These are phyloP conservation scores for Tulasnella calospora DNA, from an alignment of 768 basidiomycete genomes.

Conservation along the genomic window DNA sequence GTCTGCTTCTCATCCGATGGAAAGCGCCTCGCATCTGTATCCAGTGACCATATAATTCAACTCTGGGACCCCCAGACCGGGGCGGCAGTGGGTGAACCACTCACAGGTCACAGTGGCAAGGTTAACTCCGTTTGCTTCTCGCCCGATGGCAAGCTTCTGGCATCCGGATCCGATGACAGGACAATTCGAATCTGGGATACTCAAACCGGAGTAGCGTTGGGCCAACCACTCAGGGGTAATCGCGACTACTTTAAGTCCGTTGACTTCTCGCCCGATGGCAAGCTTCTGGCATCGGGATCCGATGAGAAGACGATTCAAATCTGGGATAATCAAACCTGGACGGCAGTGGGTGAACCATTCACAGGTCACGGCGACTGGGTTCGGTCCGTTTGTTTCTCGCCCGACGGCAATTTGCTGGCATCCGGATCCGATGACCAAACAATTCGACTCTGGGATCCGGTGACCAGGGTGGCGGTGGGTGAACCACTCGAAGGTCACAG, in stretches of 20 bases:
- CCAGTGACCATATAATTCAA: conserved; percentile 23
- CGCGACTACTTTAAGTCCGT: conserved; percentile 38
- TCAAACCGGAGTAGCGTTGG: not conserved
- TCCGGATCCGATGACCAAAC: conserved; percentile 27
- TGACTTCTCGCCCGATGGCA: conserved; percentile 43
- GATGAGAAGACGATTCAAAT: conserved; percentile 42
- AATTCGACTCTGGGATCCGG: conserved; percentile 33
- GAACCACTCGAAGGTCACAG: not conserved
- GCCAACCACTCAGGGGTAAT: not conserved
- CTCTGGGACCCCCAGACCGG: conserved; percentile 36
- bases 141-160: conserved; percentile 11
- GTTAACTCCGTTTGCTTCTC: not conserved
- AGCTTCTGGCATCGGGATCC: conserved; percentile 42
- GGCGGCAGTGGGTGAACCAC: not conserved
- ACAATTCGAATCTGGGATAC: conserved; percentile 24
- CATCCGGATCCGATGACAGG: conserved; percentile 21
- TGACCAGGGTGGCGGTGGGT: conserved; percentile 27
- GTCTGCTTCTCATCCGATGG: conserved; percentile 35
- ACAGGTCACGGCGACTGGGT: conserved; percentile 32
- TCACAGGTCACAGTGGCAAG: not conserved
- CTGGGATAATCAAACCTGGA: conserved; percentile 42
- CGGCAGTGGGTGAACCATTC: conserved; percentile 39
- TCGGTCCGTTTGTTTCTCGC: not conserved
- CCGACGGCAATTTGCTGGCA: too few relatives aligned
- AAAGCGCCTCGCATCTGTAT: not conserved